A percentile compares a stretch with the other conserved stretches of the same genome.
Conservation (phyloP, 1,284 basidiomycete genomes). For the Melampsora larici-populina region DNA sequence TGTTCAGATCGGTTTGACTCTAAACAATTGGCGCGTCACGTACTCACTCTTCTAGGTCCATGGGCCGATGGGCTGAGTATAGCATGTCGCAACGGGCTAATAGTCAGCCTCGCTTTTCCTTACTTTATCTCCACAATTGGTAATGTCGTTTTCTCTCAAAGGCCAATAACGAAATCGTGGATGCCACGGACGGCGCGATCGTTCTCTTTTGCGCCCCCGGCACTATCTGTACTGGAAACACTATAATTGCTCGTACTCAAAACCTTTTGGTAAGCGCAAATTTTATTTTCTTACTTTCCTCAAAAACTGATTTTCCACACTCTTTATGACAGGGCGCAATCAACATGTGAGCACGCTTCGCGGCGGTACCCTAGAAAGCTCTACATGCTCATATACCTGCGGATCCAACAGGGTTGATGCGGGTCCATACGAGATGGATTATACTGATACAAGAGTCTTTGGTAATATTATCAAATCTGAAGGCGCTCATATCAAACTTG, state of each 20-base stretch:
- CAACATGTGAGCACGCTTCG: conserved; percentile 30
- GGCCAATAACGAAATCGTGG: conserved; percentile 42
- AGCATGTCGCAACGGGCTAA: conserved; percentile 39
- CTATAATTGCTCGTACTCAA: conserved; percentile 39
- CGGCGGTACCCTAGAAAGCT: too few relatives aligned
- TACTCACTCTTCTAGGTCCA: conserved; percentile 14
- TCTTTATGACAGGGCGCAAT: conserved; percentile 24
- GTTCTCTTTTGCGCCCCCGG: conserved; percentile 42
- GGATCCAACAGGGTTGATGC: conserved; percentile 24
- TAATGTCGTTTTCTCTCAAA: not conserved
- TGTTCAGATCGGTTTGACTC: too few relatives aligned
- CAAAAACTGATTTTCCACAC: too few relatives aligned
- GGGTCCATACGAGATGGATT: conserved; percentile 35
- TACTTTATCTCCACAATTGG: too few relatives aligned
- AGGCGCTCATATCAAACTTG: conserved; percentile 40
- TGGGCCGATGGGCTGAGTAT: conserved; percentile 43
- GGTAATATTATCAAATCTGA: conserved; percentile 35
- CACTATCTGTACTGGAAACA: conserved; percentile 38
- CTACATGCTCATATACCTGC: too few relatives aligned
- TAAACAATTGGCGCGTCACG: too few relatives aligned
- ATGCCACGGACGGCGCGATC: conserved; percentile 42
- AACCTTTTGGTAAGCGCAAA: conserved; percentile 24
- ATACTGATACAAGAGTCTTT: conserved; percentile 34
- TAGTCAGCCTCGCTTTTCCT: conserved; percentile 17
- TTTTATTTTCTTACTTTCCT: too few relatives aligned